A percentile compares a stretch with the other conserved stretches of the same genome.
Evolutionary conservation across 169 alveolate genomes (phyloP).

Genomic region (Eimeria acervulina): DNA sequence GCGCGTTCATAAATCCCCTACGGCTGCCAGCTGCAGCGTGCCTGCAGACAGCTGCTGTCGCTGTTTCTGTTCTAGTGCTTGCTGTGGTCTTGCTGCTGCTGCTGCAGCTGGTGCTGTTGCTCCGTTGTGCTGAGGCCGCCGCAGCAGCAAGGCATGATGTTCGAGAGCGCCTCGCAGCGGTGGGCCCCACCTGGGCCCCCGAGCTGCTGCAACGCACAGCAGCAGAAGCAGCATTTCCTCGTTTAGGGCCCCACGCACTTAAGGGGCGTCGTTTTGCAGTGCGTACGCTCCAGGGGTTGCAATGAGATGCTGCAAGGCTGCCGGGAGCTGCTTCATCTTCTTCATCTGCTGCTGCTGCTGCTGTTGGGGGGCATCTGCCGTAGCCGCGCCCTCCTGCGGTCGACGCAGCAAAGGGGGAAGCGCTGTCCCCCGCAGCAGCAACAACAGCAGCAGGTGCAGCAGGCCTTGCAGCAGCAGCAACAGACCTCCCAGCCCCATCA

Average conservation of each 20-base stretch:
- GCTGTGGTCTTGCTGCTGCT: not conserved
- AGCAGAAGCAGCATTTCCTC: not conserved
- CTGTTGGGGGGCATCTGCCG: conserved; percentile 11
- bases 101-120: conserved; percentile 14
- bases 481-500: not conserved
- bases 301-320: not conserved
- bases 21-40: not conserved
- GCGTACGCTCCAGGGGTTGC: not conserved
- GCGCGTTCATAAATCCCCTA: not conserved
- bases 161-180: not conserved
- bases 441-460: not conserved
- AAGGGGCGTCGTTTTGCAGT: not conserved
- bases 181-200: conserved; percentile 16
- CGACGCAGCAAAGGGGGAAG: conserved; percentile 13
- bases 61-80: not conserved
- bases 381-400: conserved; percentile 6
- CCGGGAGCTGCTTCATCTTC: not conserved
- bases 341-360: conserved; percentile 18
- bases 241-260: not conserved
- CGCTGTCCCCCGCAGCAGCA: conserved; percentile 9
- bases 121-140: conserved; percentile 2
- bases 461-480: not conserved
- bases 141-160: not conserved
- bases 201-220: conserved; percentile 2
- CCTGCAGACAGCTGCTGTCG: not conserved